These are phyloP conservation scores for Aspergillus leporis DNA, from an alignment of 495 filamentous ascomycete genomes.

Conservation along the genomic window DNA sequence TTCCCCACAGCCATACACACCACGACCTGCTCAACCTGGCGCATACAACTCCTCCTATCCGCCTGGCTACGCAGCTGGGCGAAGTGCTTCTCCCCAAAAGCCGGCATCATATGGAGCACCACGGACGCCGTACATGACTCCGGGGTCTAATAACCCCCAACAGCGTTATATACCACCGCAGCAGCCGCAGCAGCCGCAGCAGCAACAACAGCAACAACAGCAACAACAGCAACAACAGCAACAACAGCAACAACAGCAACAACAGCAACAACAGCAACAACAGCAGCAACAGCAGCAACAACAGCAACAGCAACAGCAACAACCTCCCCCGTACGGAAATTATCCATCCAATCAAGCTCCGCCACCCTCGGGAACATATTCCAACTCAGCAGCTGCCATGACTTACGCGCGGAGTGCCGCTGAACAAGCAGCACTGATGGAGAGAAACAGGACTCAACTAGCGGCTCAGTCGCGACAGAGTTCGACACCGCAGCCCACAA, in stretches of 20 bases:
- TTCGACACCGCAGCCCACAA: slow-evolving; percentile 42
- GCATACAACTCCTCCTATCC: slow-evolving; percentile 41
- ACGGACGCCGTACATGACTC: slow-evolving; percentile 28
- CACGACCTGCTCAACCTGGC: slow-evolving; percentile 40
- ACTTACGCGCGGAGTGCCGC: slow-evolving; percentile 45
- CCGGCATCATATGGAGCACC: slow-evolving; percentile 26
- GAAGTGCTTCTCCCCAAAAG: slow-evolving; percentile 39
- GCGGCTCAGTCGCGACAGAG: slow-evolving; percentile 37
- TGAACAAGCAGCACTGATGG: slow-evolving; percentile 49
- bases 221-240: slow-evolving; percentile 3
- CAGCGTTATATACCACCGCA: slow-evolving; percentile 27
- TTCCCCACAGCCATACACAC: slow-evolving; percentile 42
- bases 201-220: not conserved
- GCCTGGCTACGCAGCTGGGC: slow-evolving; percentile 29
- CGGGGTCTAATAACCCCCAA: slow-evolving; percentile 24
- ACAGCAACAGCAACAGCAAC: slow-evolving; percentile 15
- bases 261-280: not conserved
- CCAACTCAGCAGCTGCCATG: slow-evolving; percentile 42
- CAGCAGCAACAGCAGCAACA: slow-evolving; percentile 4
- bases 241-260: not conserved
- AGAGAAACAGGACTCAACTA: slow-evolving; percentile 46
- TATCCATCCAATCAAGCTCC: slow-evolving; percentile 27
- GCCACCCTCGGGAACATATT: slow-evolving; percentile 37
- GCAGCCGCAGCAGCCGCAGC: slow-evolving; percentile 3
- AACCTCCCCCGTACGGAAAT: slow-evolving; percentile 27